Conservation (phyloP, 331 rosid species). For the Acacia concinna region DNA sequence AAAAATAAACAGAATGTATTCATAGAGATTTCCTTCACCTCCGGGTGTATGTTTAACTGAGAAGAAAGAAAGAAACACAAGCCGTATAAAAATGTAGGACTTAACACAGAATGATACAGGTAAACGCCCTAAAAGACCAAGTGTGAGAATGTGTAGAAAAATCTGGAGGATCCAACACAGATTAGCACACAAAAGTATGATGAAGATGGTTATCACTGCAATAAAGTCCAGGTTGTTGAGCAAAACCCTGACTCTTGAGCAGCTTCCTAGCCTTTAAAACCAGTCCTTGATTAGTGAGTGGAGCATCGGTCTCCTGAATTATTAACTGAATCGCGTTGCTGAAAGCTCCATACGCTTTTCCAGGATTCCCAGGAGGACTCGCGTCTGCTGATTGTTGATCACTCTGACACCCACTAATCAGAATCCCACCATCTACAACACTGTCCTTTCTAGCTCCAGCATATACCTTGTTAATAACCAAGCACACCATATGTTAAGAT, state of each 20-base stretch:
- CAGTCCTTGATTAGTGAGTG: constrained; percentile 63
- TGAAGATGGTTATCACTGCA: constrained; percentile 67
- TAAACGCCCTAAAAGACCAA: no score
- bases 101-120: no score
- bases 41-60: no score
- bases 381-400: constrained; percentile 93
- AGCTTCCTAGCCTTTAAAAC: constrained; percentile 58
- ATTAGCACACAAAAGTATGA: constrained; percentile 64
- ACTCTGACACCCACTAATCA: constrained; percentile 89
- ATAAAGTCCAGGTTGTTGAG: constrained; percentile 86
- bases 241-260: constrained; percentile 63
- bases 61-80: no score
- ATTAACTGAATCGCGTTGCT: constrained; percentile 83
- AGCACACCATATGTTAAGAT: not conserved
- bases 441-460: constrained; percentile 63
- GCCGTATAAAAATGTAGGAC: no score
- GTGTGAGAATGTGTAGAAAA: not conserved
- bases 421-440: constrained; percentile 64
- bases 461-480: constrained; percentile 22
- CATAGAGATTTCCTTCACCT: no score
- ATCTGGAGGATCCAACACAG: not conserved
- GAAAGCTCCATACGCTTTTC: constrained; percentile 74
- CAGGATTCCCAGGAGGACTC: constrained; percentile 60
- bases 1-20: no score
- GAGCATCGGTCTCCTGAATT: constrained; percentile 54